Conservation (phyloP, 768 basidiomycete species). For the Daedaleopsis nitida region DNA sequence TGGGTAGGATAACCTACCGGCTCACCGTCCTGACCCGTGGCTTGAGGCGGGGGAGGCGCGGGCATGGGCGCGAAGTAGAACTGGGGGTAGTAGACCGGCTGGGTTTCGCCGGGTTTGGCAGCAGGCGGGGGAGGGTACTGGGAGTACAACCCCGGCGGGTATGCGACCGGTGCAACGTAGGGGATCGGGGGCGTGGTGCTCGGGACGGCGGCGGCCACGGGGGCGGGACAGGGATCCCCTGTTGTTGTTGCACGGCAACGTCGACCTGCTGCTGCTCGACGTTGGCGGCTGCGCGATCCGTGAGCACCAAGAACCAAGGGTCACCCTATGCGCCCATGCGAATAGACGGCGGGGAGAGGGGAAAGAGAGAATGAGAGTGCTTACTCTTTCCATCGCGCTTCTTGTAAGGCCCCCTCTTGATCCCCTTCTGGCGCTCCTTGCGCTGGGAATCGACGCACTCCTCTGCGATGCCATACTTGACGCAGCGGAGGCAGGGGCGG, state of each 20-base stretch:
- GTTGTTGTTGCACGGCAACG: conserved; percentile 38
- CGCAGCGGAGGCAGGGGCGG: conserved; percentile 89
- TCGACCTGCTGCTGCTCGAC: conserved; percentile 44
- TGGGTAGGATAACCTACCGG: conserved; percentile 41
- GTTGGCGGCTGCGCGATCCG: conserved; percentile 59
- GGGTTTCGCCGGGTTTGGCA: conserved; percentile 52
- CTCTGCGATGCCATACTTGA: conserved; percentile 86
- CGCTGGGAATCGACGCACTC: conserved; percentile 89
- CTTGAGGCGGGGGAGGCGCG: conserved; percentile 38
- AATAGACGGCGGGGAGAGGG: conserved; percentile 12
- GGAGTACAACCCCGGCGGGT: conserved; percentile 56
- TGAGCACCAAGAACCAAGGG: conserved; percentile 15
- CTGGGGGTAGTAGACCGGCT: conserved; percentile 55
- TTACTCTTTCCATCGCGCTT: conserved; percentile 91
- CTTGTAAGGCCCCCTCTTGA: conserved; percentile 91
- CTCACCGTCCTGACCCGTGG: conserved; percentile 46
- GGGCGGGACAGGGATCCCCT: conserved; percentile 43
- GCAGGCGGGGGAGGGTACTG: conserved; percentile 49
- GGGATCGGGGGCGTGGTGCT: conserved; percentile 48
- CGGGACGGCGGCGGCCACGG: conserved; percentile 42
- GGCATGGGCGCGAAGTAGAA: conserved; percentile 47
- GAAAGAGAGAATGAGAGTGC: conserved; percentile 30
- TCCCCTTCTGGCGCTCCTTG: conserved; percentile 89
- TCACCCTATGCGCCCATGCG: conserved; percentile 21
- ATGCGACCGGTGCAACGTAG: conserved; percentile 55